Conservation (phyloP, 2,329 filamentous ascomycete genomes). For the Fusarium scirpi region DNA sequence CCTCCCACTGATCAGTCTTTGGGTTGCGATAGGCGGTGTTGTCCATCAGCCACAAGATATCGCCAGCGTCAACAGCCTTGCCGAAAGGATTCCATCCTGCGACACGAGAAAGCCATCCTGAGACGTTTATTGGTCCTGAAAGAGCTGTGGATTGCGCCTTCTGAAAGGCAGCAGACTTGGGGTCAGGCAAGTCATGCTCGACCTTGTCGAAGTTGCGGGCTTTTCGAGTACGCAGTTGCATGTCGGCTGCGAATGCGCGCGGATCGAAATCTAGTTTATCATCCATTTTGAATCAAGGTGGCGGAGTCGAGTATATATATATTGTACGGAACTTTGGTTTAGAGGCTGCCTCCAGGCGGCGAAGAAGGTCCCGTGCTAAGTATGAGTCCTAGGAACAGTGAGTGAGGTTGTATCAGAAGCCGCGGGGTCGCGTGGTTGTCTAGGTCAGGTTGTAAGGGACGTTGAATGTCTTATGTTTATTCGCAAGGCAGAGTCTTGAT, state of each 20-base stretch:
- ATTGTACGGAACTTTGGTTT: conserved; percentile 2
- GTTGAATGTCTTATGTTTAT: conserved; percentile 11
- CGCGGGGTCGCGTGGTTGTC: conserved; percentile 39
- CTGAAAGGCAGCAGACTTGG: conserved; percentile 49
- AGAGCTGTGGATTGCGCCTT: conserved; percentile 52
- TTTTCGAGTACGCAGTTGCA: conserved; percentile 64
- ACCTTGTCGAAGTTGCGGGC: conserved; percentile 62
- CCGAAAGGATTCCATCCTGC: conserved; percentile 68
- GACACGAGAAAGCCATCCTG: conserved; percentile 59
- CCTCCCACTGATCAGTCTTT: conserved; percentile 72
- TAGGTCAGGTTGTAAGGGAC: conserved; percentile 30
- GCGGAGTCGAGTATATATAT: conserved; percentile 17
- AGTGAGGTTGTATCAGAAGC: conserved; percentile 38
- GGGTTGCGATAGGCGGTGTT: conserved; percentile 80
- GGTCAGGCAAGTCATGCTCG: conserved; percentile 60
- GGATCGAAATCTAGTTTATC: conserved; percentile 41
- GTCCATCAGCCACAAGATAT: conserved; percentile 90
- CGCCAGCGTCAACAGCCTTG: conserved; percentile 69
- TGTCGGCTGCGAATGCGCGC: conserved; percentile 53
- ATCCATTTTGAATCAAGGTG: conserved; percentile 41
- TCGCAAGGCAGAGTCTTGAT: conserved; percentile 1
- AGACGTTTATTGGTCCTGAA: conserved; percentile 37
- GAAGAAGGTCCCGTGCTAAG: conserved; percentile 34
- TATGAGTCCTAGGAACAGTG: conserved; percentile 29
- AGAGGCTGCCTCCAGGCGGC: conserved; percentile 9